These are phyloP conservation scores for Penicillium sp. DNA, from an alignment of 2,329 filamentous ascomycete genomes.

Conservation along the genomic window DNA sequence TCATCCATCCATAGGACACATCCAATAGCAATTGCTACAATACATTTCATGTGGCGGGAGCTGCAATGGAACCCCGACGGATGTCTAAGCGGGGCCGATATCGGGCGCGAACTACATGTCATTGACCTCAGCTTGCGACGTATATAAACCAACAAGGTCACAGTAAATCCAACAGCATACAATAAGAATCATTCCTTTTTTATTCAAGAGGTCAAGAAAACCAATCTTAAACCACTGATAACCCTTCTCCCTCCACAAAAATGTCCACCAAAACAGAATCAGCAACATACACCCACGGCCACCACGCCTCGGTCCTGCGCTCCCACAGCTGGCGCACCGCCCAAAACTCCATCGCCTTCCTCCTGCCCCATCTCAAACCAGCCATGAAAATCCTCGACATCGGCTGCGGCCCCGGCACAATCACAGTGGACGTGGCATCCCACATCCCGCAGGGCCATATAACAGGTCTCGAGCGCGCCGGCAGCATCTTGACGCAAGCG, in stretches of 20 bases:
- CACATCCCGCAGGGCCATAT: constrained; percentile 43
- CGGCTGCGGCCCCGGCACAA: constrained; percentile 49
- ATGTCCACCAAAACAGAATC: constrained; percentile 21
- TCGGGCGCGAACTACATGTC: not conserved
- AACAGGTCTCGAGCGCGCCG: constrained; percentile 38
- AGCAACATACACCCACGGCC: constrained; percentile 36
- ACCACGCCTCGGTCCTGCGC: constrained; percentile 32
- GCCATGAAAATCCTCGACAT: constrained; percentile 45
- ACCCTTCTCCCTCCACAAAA: not conserved
- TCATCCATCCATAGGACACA: not conserved
- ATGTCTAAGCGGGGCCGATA: not conserved
- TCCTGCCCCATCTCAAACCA: constrained; percentile 42
- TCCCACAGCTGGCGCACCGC: constrained; percentile 37
- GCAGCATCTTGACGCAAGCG: constrained; percentile 36
- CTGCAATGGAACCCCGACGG: not conserved
- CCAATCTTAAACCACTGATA: no score
- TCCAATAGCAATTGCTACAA: not conserved
- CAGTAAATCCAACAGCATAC: not conserved
- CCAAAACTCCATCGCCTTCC: constrained; percentile 41
- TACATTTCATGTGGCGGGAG: not conserved
- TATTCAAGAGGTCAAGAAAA: not conserved
- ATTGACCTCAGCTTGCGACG: not conserved
- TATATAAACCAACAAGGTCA: not conserved
- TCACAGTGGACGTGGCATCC: constrained; percentile 45
- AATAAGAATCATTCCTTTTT: not conserved